Base-by-base conservation (phyloP, 169 alveolate species). In the Plasmodium sp. region DNA sequence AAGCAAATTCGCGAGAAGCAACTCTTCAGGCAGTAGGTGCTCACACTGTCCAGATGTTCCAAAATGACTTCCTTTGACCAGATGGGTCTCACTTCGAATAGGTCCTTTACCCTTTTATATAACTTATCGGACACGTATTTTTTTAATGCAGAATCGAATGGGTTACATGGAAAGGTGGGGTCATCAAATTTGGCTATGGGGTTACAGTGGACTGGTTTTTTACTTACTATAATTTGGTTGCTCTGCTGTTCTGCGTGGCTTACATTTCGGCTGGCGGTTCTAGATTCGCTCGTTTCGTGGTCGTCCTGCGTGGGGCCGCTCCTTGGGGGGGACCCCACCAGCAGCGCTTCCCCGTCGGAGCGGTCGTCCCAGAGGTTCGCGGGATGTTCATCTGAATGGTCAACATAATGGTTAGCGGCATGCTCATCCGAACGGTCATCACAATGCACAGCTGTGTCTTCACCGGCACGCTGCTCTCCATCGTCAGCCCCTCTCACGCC, bases 1-100 rank as follows among this genome's bases (percentile, higher is more conserved):
- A 93, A 95, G 77, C 97, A 95, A 33, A 95, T 93, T 84, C 93
- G 94, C 74, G 97, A 93, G 83, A 93, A 95, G 71, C 94, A 88
- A 41, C 94, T 88, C 81, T 88, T 88, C 45, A 88, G 56, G 45
- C 94, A 88, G 39, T 88, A 88, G 2, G 94, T 88, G 73, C 84
- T 79, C 82, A 67, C 74, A 58, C 58, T 79, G 16, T 88, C 94
- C 6, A 88, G 90, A 58, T 88, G 94, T 79, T 88, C 84, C 75
- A 79, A 58, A 62, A 88, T 41, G n/a, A 80, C 94, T 27, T 80
- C 94, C 73, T 80, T 88, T 62, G 90, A 33, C 94, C 94, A 88
- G 80, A 88, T 88, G 3, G 94, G 94, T 67, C 94, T 79, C 31
- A 88, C 82, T 56, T 88, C 94, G 81, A 88, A 88, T 27, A 88